These are phyloP conservation scores for Triticum aestivum DNA, from an alignment of 176 grass and related monocot species.

Conservation along the genomic window IWGSC_CS_RefSeq_v2.1 NC_057799.1:61943760-61944259, in stretches of 20 bases:
- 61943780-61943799: slow-evolving; percentile 46
- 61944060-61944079: slow-evolving; percentile 66
- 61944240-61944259: background rate
- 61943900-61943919: slow-evolving; percentile 63
- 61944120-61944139: background rate
- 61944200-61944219: slow-evolving; percentile 24
- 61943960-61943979: slow-evolving; percentile 33
- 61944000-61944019: slow-evolving; percentile 51
- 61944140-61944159: slow-evolving; percentile 50
- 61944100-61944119: background rate
- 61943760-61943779: slow-evolving; percentile 59
- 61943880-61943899: slow-evolving; percentile 75
- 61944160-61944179: slow-evolving; percentile 55
- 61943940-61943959: no score
- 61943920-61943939: slow-evolving; percentile 33
- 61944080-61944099: slow-evolving; percentile 38
- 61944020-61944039: slow-evolving; percentile 78
- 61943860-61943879: slow-evolving; percentile 63
- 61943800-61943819: slow-evolving; percentile 65
- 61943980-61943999: slow-evolving; percentile 83
- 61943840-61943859: slow-evolving; percentile 62
- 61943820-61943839: slow-evolving; percentile 87
- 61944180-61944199: slow-evolving; percentile 46
- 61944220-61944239: background rate
- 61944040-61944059: slow-evolving; percentile 86